Evolutionary conservation across 1,284 basidiomycete species (phyloP), one percentile per base, ranked within the genome.

Genomic region (Ceratobasidium sp.): DNA sequence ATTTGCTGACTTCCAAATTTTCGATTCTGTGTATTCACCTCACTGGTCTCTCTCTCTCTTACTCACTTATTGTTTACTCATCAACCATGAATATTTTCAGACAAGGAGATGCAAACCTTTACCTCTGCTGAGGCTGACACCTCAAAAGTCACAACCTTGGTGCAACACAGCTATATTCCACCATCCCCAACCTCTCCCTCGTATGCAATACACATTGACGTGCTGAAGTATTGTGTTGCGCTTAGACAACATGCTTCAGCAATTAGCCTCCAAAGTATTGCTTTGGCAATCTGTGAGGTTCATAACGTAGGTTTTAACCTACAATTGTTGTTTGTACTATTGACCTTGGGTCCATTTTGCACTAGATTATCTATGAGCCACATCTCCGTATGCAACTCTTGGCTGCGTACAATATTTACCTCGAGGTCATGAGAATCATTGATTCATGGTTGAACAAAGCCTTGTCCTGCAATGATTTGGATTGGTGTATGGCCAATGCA

Each of bases 401-500:
- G 0, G 68, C 68, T n/a, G 68, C 70, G 0, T 57, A 68, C 52
- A 70, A 73, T 45, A 22, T 71, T 0, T 72, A 69, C 55, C 62
- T 73, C 17, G 40, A 49, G 1, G 54, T 74, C 40, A 69, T 22
- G 5, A 22, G 49, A 0, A 56, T 38, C 3, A 29, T 73, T 6
- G 65, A 72, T 22, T 1, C 47, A 1, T 20, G 40, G 7, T 27
- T 71, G 13, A 58, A 65, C 8, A 55, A 49, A 29, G 34, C 45
- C 0, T 54, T 75, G 3, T 17, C 42, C 0, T 56, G 62, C 8
- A 29, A 58, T 1, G n/a, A 49, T 1, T 69, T 69, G 0, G 43
- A 70, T n/a, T 74, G 73, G 73, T 45, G 73, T 1, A 57, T 73
- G 22, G 62, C 47, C 15, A 57, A 74, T 38, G n/a, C 68, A 1